Base-by-base conservation (phyloP, 257 asterid genomes). In the Fraxinus americana region DNA sequence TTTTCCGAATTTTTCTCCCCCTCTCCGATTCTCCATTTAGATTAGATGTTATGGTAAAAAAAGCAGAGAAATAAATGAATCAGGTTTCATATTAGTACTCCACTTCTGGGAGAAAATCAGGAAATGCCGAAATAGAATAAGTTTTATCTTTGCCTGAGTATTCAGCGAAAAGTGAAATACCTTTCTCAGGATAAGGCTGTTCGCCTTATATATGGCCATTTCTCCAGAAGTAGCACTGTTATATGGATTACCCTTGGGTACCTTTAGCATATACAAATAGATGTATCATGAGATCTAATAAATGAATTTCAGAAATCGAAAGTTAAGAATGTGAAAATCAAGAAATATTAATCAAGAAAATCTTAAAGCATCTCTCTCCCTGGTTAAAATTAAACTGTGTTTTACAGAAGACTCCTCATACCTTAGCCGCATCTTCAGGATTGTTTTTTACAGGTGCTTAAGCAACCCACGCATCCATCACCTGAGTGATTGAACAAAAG, bases 401-500 rank as follows among this genome's bases (percentile, higher is more conserved):
- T 63, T 52, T 32, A 75, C 70, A 61, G 38, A 65, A 45, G 32
- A 27, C 48, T 74, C 50, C 65, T 70, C 72, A 71, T 86, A 93
- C 99, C 99, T 96, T 96, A 74, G 98, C 97, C 7, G 99, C 99
- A 88, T 96, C 99, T 85, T 96, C 99, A 14, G 97, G 99, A 83
- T 96, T 96, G 86, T 93, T 93, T 89, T 96, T 96, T 73, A 96
- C 99, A 78, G 99, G 99, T 74, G 98, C 96, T 87, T 96, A 96
- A 75, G 98, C 99, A 73, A 93, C 86, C 99, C 99, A 93, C 77
- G 91, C 71, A 83, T 96, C 99, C 96, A 90, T 87, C 70, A 88
- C 95, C 99, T 96, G 79, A 61, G 78, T 61, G 71, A 79, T 74
- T 67, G 35, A 48, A 68, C n/a, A 76, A 70, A 52, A 34, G 36